phyloP scores from a whole-genome alignment of 2,329 filamentous ascomycete species.

The Cyphellophora attinorum region DNA sequence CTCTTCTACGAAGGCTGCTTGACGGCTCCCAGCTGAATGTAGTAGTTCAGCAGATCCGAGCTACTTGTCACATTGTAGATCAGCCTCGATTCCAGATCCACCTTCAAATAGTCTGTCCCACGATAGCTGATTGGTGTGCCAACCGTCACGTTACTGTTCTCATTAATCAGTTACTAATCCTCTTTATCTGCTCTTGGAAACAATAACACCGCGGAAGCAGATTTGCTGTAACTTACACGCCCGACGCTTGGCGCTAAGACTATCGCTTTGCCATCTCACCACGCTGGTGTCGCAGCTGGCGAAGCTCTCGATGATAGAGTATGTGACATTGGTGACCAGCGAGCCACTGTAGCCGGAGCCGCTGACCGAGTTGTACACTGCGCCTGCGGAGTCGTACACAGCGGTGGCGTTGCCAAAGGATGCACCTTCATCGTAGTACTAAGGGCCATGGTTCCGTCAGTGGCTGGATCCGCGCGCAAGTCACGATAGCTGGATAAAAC shows the following conservation, averaged over 20 bases:
- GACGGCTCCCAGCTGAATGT: constrained; percentile 1
- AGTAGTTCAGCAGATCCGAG: not conserved
- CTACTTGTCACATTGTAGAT: constrained; percentile 1
- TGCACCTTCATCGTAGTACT: constrained; percentile 1
- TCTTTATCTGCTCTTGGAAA: no score
- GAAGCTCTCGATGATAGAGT: not conserved
- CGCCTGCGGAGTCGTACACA: not conserved
- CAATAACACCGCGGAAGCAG: no score
- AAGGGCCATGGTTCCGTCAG: not conserved
- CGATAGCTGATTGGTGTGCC: constrained; percentile 1
- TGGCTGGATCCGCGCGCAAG: no score
- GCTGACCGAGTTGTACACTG: not conserved
- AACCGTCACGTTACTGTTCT: not conserved
- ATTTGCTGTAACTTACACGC: no score
- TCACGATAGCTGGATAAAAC: no score
- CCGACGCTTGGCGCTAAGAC: not conserved
- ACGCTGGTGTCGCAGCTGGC: not conserved
- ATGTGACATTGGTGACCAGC: not conserved
- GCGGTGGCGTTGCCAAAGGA: not conserved
- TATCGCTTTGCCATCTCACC: not conserved
- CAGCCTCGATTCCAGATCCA: not conserved
- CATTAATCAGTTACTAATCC: no score
- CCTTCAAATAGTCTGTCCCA: not conserved
- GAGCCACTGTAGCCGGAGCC: not conserved
- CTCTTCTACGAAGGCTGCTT: no score